Evolutionary conservation across 1,284 basidiomycete species (phyloP), one percentile per base, ranked within the genome.

Genomic region (Leccinum fuscescens): DNA sequence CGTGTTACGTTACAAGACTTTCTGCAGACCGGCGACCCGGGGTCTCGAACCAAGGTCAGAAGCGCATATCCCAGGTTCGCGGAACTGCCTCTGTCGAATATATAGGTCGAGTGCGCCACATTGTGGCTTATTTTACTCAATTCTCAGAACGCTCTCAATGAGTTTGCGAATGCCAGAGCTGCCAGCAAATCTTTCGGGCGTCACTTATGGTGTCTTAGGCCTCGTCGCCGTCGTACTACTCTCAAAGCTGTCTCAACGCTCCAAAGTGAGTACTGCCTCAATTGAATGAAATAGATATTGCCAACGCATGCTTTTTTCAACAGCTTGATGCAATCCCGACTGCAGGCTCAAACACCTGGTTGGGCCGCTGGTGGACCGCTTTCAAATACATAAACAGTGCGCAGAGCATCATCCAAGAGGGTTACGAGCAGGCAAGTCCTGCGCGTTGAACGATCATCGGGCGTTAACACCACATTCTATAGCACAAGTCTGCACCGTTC

Each of bases 401-500:
- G 7, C 24, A 46, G 11, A 31, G 27, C 42, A 22, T 55, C 2
- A 48, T 55, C 33, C 54, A 44, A 33, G 17, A 55, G 14, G 42
- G 54, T 6, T 48, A 55, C 42, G 17, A 33, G 15, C 33, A 55
- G 39, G 54, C 20, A 48, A 33, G 29, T 29, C 9, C 27, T 29
- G n/a, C 27, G 9, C n/a, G n/a, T 51, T 11, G 24, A 51, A n/a
- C 15, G 6, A 17, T 24, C 11, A 14, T n/a, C 7, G 20, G 11
- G 33, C 6, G n/a, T 29, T 54, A 7, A 42, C 7, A n/a, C 12
- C 17, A n/a, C 22, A 39, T 39, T 11, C 22, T 29, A 12, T 24
- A 60, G 58, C 14, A 49, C 55, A 74, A 71, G 12, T 67, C 70
- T 2, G 58, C 60, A 0, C 66, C 72, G 3, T 83, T 82, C 73